Percentiles rank a stretch among this genome's conserved stretches.
Evolutionary conservation across 805 yeast genomes (phyloP).

Genomic region (Metschnikowia continentalis): DNA sequence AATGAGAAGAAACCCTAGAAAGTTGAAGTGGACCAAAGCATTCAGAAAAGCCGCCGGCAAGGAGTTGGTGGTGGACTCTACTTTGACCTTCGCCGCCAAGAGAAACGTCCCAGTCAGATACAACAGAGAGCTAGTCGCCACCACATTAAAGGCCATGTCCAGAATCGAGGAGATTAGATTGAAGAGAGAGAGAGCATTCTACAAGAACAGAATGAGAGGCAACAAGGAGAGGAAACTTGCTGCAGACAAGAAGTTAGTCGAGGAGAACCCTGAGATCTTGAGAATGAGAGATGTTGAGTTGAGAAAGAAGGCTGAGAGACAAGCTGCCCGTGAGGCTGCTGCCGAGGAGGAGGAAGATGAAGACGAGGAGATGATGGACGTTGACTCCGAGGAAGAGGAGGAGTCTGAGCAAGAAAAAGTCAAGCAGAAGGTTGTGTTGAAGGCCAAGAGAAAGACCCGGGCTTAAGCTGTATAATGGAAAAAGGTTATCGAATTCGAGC

Average conservation of each 20-base stretch:
- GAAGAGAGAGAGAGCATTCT: conserved; percentile 97
- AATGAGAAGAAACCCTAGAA: conserved; percentile 97
- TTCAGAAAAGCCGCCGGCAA: conserved; percentile 99
- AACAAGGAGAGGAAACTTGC: conserved; percentile 84
- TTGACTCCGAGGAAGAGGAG: conserved; percentile 38
- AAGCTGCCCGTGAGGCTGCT: conserved; percentile 38
- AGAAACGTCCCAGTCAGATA: conserved; percentile 97
- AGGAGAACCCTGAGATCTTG: conserved; percentile 81
- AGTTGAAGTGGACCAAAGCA: conserved; percentile 97
- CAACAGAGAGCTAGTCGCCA: conserved; percentile 92
- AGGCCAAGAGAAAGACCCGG: conserved; percentile 51
- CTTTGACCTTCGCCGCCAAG: conserved; percentile 93
- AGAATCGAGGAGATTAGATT: conserved; percentile 94
- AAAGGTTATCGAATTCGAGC: not conserved
- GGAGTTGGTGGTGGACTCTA: conserved; percentile 95
- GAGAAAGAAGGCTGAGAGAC: conserved; percentile 69
- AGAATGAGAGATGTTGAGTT: conserved; percentile 92
- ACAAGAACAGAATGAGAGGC: conserved; percentile 98
- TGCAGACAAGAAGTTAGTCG: conserved; percentile 84
- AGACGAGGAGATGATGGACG: conserved; percentile 40
- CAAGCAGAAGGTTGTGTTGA: conserved; percentile 56
- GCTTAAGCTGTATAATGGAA: conserved; percentile 10
- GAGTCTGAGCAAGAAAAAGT: conserved; percentile 34
- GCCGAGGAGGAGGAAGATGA: conserved; percentile 37
- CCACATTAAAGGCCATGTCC: conserved; percentile 91